Evolutionary conservation across 495 filamentous ascomycete genomes (phyloP).

Genomic region (Hapsidospora chrysogenum): DNA sequence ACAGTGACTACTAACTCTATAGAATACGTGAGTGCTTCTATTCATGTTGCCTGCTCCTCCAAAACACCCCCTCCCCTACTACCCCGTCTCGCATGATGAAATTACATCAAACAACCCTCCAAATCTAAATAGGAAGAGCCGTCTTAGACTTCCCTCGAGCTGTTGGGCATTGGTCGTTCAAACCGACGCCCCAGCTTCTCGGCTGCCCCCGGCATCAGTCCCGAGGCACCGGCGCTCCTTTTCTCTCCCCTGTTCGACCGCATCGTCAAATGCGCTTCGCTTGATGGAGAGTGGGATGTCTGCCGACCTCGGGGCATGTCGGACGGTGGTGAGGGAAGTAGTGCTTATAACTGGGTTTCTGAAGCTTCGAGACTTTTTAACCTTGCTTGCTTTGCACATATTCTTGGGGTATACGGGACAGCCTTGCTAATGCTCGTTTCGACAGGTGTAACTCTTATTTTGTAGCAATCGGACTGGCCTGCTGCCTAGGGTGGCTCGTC

Average conservation of each 20-base stretch:
- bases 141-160: slow-evolving; percentile 4
- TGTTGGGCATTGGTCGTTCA: background rate
- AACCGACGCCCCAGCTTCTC: background rate
- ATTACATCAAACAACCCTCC: background rate
- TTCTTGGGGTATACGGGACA: too few relatives aligned
- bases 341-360: slow-evolving; percentile 6
- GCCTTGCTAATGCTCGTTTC: too few relatives aligned
- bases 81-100: slow-evolving; percentile 3
- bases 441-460: too few relatives aligned
- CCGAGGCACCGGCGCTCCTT: too few relatives aligned
- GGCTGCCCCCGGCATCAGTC: background rate
- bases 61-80: too few relatives aligned
- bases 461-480: too few relatives aligned
- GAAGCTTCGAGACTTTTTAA: background rate
- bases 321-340: slow-evolving; percentile 3
- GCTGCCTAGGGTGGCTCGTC: too few relatives aligned
- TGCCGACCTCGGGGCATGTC: background rate
- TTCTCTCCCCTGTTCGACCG: background rate
- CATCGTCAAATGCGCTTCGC: slow-evolving; percentile 5
- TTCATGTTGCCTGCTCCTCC: background rate
- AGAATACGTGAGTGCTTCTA: background rate
- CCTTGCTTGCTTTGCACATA: too few relatives aligned
- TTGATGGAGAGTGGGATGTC: background rate
- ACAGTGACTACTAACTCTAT: too few relatives aligned
- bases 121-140: slow-evolving; percentile 5